Base-by-base conservation (phyloP, 768 basidiomycete genomes). In the Psilocybe cubensis region DNA sequence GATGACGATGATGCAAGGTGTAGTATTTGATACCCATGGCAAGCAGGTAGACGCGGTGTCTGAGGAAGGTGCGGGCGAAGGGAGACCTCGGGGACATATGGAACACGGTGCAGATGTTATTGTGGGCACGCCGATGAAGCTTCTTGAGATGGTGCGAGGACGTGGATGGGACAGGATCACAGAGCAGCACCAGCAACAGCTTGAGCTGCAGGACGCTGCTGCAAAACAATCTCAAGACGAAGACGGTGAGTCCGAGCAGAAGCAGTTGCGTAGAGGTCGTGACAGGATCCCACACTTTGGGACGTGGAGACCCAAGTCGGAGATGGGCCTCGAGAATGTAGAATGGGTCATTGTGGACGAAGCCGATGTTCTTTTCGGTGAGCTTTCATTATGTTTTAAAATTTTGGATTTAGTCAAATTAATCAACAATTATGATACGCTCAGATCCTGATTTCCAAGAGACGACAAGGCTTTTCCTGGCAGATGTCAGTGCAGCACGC, bases 331-430 rank as follows among this genome's bases (percentile, higher is more conserved):
- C 21, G 80, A 79, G 50, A 81, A 84, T 47, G 76, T 96, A 1
- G 92, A 96, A 65, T 96, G 93, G 93, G 88, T 96, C 5, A 79
- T 96, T 3, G 76, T 96, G 1, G 95, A 97, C 59, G 94, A 97
- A 67, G 94, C 95, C 0, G 95, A 96, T 68, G 85, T 97, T 47
- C 76, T 96, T 11, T 88, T 96, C 52, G 92, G 94, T 92, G 61
- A 48, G 82, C 71, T 42, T 52, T 33, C 23, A 8, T 14, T 38
- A 31, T n/a, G n/a, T n/a, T n/a, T n/a, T n/a, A n/a, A n/a, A n/a
- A n/a, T n/a, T n/a, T n/a, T n/a, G n/a, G n/a, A n/a, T n/a, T n/a
- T n/a, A n/a, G n/a, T n/a, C n/a, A 23, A 41, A 31, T 52, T 33
- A 18, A 23, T 12, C 49, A 10, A 38, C 14, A 1, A 27, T 42